Percentiles rank a stretch among this genome's conserved stretches.
These are phyloP conservation scores for Steccherinum ochraceum DNA, from an alignment of 768 basidiomycete species.

Conservation along the genomic window DNA sequence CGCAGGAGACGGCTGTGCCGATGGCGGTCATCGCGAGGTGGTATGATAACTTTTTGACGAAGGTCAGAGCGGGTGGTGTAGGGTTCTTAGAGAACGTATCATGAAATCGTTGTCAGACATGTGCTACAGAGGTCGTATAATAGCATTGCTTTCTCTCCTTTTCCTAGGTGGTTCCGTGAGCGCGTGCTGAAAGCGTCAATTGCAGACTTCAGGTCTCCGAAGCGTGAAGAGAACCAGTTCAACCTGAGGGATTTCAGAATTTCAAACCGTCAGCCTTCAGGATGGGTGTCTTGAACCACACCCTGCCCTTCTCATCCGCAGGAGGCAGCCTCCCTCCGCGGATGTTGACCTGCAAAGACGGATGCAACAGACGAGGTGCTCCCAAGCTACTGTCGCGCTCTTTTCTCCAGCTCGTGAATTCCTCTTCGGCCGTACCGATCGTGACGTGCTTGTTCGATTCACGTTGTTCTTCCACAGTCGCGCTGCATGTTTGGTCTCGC, in stretches of 20 bases:
- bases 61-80: slow-evolving; percentile 7
- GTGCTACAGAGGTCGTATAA: neutral
- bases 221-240: neutral
- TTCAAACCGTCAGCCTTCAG: neutral
- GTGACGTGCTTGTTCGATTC: slow-evolving; percentile 24
- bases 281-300: slow-evolving; percentile 22
- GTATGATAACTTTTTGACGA: slow-evolving; percentile 10
- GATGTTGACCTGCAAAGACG: slow-evolving; percentile 31
- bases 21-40: slow-evolving; percentile 31
- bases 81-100: slow-evolving; percentile 11
- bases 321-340: slow-evolving; percentile 28
- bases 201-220: neutral
- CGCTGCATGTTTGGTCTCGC: slow-evolving; percentile 20
- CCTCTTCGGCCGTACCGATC: slow-evolving; percentile 19
- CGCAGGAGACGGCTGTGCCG: slow-evolving; percentile 49
- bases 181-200: neutral
- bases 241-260: neutral
- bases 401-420: slow-evolving; percentile 26
- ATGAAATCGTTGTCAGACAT: neutral
- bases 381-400: slow-evolving; percentile 27
- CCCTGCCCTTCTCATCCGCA: slow-evolving; percentile 18
- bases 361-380: slow-evolving; percentile 29
- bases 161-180: too few species aligned
- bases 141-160: too few species aligned
- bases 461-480: slow-evolving; percentile 29